Percentiles rank a stretch among this genome's conserved stretches.
Conservation (phyloP, 2,329 filamentous ascomycete species). For the Calonectria multiphialidica region DNA sequence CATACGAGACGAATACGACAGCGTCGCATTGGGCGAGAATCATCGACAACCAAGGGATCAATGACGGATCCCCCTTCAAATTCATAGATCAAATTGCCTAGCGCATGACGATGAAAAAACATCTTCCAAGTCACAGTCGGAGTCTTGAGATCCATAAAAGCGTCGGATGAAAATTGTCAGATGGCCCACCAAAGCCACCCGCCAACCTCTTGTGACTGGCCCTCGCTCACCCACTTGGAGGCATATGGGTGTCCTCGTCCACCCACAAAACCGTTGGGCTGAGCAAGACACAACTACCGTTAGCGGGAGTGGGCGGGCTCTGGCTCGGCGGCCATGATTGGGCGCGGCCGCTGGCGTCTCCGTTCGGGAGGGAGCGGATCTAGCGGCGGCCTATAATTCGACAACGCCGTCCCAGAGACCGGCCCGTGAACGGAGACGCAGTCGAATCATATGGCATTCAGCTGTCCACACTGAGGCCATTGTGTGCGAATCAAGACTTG, state of each 20-base stretch:
- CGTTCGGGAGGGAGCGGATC: constrained; percentile 18
- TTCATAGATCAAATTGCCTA: background rate
- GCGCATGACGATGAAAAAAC: background rate
- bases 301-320: constrained; percentile 15
- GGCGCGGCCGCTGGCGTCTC: constrained; percentile 11
- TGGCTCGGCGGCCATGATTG: constrained; percentile 6
- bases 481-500: constrained; percentile 15
- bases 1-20: background rate
- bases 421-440: constrained; percentile 13
- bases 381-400: constrained; percentile 18
- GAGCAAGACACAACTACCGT: constrained; percentile 24
- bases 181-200: constrained; percentile 6
- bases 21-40: background rate
- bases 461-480: background rate
- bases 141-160: background rate
- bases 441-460: constrained; percentile 20
- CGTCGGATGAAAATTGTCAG: constrained; percentile 17
- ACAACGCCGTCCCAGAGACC: constrained; percentile 13
- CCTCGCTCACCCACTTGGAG: constrained; percentile 1
- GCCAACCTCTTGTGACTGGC: constrained; percentile 7
- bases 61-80: background rate
- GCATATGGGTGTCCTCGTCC: constrained; percentile 9
- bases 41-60: background rate
- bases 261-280: constrained; percentile 24
- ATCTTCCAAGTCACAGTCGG: constrained; percentile 1